Conservation (phyloP, 148 eudicot genomes). For the Rhododendron ovatum region DNA sequence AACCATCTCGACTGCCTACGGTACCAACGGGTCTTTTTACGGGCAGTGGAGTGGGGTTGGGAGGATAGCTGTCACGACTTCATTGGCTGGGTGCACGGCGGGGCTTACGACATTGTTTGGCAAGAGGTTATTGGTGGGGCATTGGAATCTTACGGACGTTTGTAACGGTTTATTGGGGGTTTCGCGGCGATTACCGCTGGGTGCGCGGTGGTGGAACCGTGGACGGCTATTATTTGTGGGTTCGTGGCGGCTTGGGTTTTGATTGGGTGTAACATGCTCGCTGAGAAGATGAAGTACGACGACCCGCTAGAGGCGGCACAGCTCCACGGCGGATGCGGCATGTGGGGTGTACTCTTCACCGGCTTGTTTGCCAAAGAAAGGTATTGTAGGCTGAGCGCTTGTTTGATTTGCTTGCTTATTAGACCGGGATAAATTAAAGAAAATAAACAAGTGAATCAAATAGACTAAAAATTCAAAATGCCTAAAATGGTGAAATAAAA, state of each 20-base stretch:
- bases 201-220: slow-evolving; percentile 43
- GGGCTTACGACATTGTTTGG: slow-evolving; percentile 37
- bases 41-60: slow-evolving; percentile 46
- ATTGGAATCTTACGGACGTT: slow-evolving; percentile 42
- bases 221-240: slow-evolving; percentile 44
- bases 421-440: too few species aligned
- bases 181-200: slow-evolving; percentile 50
- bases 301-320: slow-evolving; percentile 50
- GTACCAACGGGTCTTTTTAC: slow-evolving; percentile 14
- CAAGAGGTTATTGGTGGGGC: slow-evolving; percentile 32
- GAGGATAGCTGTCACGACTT: slow-evolving; percentile 45
- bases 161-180: slow-evolving; percentile 41
- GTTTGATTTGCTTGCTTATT: too few species aligned
- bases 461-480: too few species aligned
- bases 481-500: too few species aligned
- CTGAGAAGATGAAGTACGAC: slow-evolving; percentile 29
- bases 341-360: slow-evolving; percentile 42
- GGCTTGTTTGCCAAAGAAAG: slow-evolving; percentile 28
- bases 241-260: slow-evolving; percentile 43
- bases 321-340: slow-evolving; percentile 40
- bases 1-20: slow-evolving; percentile 25
- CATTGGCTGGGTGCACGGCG: slow-evolving; percentile 39
- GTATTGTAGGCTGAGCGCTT: too few species aligned
- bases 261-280: slow-evolving; percentile 32
- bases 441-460: too few species aligned